Base-by-base conservation (phyloP, 179 eudicot genomes). In the Drosera spatulata region DNA sequence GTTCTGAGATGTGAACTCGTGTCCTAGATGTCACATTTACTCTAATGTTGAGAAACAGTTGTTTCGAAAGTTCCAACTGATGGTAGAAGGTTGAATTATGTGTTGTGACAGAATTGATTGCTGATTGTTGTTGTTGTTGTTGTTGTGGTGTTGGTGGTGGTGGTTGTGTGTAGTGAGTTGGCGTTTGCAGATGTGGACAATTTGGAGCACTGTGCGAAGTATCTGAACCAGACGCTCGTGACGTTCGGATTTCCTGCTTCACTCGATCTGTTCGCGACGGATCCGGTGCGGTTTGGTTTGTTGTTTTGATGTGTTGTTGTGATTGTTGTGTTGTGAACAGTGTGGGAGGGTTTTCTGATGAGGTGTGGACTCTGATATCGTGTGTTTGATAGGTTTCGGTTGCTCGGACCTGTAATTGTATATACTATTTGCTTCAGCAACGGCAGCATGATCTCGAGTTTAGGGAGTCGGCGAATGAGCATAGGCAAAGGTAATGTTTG, bases 181-280 rank as follows among this genome's bases (percentile, higher is more conserved):
- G 58, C 80, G 37, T 94, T 94, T 66, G 99, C 99, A 56, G 78
- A 90, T 79, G 82, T 81, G 41, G 68, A 75, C 61, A 94, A 94
- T 67, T 69, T 94, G 84, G 99, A 94, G 52, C 99, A 94, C 62
- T 90, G 95, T 64, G 75, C 91, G 37, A 90, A 94, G 84, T 94
- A 90, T 70, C 72, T 94, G 44, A 94, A 90, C 56, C 97, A 94
- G 66, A 85, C 96, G 2, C 91, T 94, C 3, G 96, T 94, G 38
- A 86, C 96, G 10, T 94, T 81, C 37, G 99, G 99, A 7, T 90
- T 94, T 59, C 85, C 97, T 2, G 94, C 97, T 15, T 94, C 99
- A 37, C 96, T 94, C 50, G 99, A 94, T 87, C 99, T 94, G 40
- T 94, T 94, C 46, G 90, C 97, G 0, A 83, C 60, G 69, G 99